phyloP scores from a whole-genome alignment of 169 alveolate species.

The Babesia gibsoni region DNA sequence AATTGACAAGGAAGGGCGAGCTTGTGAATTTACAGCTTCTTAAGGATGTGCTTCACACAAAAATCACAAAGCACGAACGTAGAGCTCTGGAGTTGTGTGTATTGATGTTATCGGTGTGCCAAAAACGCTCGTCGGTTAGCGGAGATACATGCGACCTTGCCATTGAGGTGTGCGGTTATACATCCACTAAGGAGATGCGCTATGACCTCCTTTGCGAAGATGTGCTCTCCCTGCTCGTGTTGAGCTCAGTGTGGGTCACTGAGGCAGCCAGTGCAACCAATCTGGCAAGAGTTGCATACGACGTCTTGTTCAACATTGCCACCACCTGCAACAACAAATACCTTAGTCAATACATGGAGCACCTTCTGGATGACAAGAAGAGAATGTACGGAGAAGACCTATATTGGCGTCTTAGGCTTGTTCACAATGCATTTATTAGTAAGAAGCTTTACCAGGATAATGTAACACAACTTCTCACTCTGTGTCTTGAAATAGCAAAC shows the following conservation, averaged over 20 bases:
- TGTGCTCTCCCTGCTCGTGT: background rate
- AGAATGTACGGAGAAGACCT: background rate
- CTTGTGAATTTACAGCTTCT: background rate
- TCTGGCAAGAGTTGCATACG: constrained; percentile 14
- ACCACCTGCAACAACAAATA: background rate
- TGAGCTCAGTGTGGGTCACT: constrained; percentile 34
- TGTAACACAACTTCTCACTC: background rate
- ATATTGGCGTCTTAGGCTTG: constrained; percentile 10
- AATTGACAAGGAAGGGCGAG: background rate
- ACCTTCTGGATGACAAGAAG: background rate
- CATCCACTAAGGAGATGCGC: background rate
- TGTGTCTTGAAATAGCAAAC: background rate
- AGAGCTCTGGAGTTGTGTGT: constrained; percentile 22
- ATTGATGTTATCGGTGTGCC: constrained; percentile 1
- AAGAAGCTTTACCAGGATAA: background rate
- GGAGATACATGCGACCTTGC: background rate
- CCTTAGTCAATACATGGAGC: background rate
- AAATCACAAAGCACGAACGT: background rate
- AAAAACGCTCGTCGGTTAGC: background rate
- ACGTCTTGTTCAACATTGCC: constrained; percentile 9
- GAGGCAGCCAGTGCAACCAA: constrained; percentile 20
- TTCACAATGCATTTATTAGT: background rate
- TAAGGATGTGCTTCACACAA: background rate
- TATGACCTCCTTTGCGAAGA: background rate
- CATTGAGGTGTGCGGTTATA: background rate